Conservation (phyloP, 2,329 filamentous ascomycete species). For the Stylonectria norvegica region DNA sequence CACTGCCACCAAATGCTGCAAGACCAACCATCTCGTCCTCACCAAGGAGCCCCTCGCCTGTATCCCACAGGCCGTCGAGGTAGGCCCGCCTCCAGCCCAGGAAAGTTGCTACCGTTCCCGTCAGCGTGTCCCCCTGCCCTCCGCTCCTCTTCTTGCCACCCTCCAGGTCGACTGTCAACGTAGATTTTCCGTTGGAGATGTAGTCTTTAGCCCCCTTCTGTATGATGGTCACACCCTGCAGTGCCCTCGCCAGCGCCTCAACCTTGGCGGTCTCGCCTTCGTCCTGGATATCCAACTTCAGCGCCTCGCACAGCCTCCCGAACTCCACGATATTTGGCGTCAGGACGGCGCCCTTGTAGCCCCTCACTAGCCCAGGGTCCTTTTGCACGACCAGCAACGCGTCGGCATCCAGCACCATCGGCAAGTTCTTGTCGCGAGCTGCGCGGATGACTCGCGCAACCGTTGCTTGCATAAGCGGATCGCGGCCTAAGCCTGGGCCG, state of each 20-base stretch:
- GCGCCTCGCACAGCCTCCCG: constrained; percentile 70
- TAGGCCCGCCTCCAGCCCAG: constrained; percentile 87
- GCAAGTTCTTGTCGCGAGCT: constrained; percentile 67
- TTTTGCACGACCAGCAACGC: constrained; percentile 75
- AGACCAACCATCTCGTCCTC: constrained; percentile 65
- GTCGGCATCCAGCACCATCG: constrained; percentile 89
- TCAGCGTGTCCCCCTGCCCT: constrained; percentile 93
- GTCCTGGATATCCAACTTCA: constrained; percentile 59
- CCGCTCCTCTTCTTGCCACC: constrained; percentile 88
- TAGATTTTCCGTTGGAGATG: constrained; percentile 75
- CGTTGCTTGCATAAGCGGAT: constrained; percentile 85
- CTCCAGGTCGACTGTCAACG: constrained; percentile 70
- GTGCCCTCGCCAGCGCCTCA: constrained; percentile 65
- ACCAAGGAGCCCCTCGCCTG: constrained; percentile 44
- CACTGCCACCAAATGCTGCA: constrained; percentile 81
- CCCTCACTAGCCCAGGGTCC: constrained; percentile 71
- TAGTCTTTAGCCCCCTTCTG: constrained; percentile 84
- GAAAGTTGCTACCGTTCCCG: constrained; percentile 83
- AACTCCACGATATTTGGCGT: constrained; percentile 98
- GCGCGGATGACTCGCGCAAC: constrained; percentile 75
- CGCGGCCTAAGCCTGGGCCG: constrained; percentile 86
- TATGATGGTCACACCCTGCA: constrained; percentile 86
- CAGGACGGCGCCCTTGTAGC: constrained; percentile 79
- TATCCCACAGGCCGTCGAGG: constrained; percentile 73
- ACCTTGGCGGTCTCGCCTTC: constrained; percentile 47